These are phyloP conservation scores for Calonectria honghensis DNA, from an alignment of 2,329 filamentous ascomycete species.

Conservation along the genomic window DNA sequence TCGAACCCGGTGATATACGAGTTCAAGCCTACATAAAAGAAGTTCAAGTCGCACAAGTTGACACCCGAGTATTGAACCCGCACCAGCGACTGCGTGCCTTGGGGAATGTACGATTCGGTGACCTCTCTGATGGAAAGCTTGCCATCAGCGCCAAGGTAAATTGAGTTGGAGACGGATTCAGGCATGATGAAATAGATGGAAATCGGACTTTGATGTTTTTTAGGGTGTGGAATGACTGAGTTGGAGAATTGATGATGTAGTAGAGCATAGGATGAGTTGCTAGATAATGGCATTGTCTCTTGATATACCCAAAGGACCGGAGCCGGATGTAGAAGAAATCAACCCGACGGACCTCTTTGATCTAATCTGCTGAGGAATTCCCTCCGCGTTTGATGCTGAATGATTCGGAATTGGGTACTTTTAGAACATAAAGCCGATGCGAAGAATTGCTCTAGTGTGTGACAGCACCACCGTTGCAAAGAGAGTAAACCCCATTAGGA, in stretches of 20 bases:
- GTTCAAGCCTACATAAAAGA: not conserved
- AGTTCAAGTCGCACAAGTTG: slow-evolving; percentile 5
- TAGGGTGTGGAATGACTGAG: not conserved
- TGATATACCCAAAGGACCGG: not conserved
- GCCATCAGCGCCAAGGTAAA: not conserved
- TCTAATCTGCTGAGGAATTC: not conserved
- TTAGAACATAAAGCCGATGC: not conserved
- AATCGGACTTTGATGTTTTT: not conserved
- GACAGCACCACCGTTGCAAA: not conserved
- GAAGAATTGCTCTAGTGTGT: not conserved
- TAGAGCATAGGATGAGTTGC: not conserved
- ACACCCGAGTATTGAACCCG: not conserved
- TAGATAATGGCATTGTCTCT: not conserved
- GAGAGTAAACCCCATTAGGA: not conserved
- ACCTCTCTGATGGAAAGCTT: not conserved
- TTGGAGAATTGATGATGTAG: not conserved
- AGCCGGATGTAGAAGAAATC: not conserved
- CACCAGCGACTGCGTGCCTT: not conserved
- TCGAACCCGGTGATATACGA: not conserved
- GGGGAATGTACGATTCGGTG: not conserved
- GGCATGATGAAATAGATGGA: not conserved
- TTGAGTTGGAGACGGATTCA: not conserved
- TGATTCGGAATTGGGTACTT: not conserved
- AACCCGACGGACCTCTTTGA: not conserved
- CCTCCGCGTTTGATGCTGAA: not conserved